Conservation (phyloP, 2,329 filamentous ascomycete species). For the Epichloe gansuensis region DNA sequence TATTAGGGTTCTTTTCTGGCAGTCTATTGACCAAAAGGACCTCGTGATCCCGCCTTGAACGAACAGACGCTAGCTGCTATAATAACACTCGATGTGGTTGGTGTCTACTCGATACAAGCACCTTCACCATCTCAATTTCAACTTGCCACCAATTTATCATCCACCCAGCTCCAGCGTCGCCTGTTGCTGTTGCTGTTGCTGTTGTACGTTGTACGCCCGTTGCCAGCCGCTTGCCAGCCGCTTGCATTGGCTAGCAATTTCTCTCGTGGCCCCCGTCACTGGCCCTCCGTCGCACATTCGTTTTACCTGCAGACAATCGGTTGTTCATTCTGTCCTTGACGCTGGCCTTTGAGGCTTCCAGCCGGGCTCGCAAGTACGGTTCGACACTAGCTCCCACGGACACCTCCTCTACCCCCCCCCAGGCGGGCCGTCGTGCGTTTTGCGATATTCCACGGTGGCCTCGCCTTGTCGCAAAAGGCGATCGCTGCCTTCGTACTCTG, state of each 20-base stretch:
- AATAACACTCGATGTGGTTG: not conserved
- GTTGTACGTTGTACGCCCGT: slow-evolving; percentile 3
- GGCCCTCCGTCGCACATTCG: slow-evolving; percentile 21
- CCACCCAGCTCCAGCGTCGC: slow-evolving; percentile 1
- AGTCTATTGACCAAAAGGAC: not conserved
- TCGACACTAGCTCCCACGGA: slow-evolving; percentile 6
- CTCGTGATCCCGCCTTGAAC: not conserved
- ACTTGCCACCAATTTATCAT: slow-evolving; percentile 1
- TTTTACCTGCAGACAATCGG: slow-evolving; percentile 23
- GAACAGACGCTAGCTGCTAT: not conserved
- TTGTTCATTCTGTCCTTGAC: slow-evolving; percentile 3
- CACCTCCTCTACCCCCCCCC: slow-evolving; percentile 5
- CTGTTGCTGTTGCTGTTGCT: no score
- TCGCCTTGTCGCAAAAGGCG: slow-evolving; percentile 13
- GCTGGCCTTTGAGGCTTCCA: not conserved
- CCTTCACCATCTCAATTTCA: slow-evolving; percentile 3
- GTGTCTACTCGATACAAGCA: not conserved
- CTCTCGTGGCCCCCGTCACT: slow-evolving; percentile 9
- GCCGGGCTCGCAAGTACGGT: not conserved
- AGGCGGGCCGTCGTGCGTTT: slow-evolving; percentile 11
- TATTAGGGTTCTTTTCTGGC: not conserved
- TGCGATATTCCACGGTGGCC: slow-evolving; percentile 12
- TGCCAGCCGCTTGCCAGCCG: slow-evolving; percentile 4
- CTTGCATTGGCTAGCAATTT: slow-evolving; percentile 18
- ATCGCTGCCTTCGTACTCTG: not conserved